Conservation (phyloP, 495 filamentous ascomycete species). For the Penicillium cosmopolitanum region DNA sequence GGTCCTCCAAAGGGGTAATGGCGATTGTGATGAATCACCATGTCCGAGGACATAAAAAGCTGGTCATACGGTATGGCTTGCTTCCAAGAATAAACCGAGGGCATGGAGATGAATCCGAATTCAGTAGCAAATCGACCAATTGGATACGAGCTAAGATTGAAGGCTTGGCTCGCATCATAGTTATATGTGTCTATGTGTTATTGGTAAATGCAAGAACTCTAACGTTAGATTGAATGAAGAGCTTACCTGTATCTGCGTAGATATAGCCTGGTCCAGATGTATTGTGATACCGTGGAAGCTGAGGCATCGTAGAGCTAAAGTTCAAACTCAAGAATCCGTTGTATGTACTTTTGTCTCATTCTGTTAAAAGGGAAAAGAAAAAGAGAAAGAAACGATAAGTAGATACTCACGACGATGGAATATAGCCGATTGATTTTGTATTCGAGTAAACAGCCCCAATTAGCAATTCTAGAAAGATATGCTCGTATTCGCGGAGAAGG, state of each 20-base stretch:
- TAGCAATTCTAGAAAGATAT: conserved; percentile 63
- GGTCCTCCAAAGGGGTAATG: conserved; percentile 59
- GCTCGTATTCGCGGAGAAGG: conserved; percentile 61
- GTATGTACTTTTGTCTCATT: conserved; percentile 54
- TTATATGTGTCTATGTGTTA: conserved; percentile 73
- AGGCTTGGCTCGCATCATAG: conserved; percentile 59
- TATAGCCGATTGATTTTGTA: conserved; percentile 66
- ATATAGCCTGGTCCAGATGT: conserved; percentile 31
- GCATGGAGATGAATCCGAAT: conserved; percentile 71
- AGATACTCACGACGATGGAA: conserved; percentile 35
- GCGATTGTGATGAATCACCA: conserved; percentile 65
- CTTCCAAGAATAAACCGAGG: conserved; percentile 63
- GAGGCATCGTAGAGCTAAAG: conserved; percentile 57
- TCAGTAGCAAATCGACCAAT: conserved; percentile 67
- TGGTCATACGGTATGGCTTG: conserved; percentile 54
- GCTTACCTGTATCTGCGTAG: not conserved
- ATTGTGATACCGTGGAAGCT: conserved; percentile 65
- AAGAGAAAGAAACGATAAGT: not conserved
- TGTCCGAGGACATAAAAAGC: conserved; percentile 61
- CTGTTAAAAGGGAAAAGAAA: not conserved
- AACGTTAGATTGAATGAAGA: not conserved
- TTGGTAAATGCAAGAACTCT: conserved; percentile 52
- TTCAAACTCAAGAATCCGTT: conserved; percentile 65
- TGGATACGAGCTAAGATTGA: conserved; percentile 59
- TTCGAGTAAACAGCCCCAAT: conserved; percentile 66